phyloP scores from a whole-genome alignment of 2,329 filamentous ascomycete genomes.

The Aspergillus calidoustus region DNA sequence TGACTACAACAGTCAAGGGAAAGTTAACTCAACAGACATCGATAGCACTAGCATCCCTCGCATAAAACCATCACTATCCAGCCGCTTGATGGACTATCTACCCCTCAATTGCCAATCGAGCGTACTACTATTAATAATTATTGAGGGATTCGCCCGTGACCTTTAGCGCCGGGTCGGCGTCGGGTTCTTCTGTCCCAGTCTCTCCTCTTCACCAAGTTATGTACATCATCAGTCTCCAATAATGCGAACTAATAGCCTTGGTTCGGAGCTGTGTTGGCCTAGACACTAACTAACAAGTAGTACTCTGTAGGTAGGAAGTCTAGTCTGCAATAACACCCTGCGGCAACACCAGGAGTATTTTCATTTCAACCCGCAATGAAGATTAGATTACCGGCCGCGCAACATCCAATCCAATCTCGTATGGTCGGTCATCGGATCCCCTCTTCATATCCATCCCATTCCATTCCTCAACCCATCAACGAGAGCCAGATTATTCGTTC shows the following conservation, averaged over 20 bases:
- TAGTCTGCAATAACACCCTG: neutral
- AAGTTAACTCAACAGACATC: neutral
- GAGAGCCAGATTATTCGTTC: too few species aligned
- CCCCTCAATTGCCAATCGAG: neutral
- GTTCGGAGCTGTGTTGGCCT: neutral
- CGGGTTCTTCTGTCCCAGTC: neutral
- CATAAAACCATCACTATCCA: neutral
- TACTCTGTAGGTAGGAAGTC: too few species aligned
- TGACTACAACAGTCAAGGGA: neutral
- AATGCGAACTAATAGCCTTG: neutral
- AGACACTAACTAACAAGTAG: neutral
- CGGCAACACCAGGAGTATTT: neutral
- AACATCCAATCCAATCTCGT: neutral
- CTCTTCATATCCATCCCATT: neutral
- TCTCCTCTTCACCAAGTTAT: neutral
- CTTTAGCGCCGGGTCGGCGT: neutral
- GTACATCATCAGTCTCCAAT: neutral
- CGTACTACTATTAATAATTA: neutral
- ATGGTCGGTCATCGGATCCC: neutral
- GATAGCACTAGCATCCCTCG: neutral
- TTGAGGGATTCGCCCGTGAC: neutral
- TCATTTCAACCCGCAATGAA: neutral
- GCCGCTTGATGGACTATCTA: neutral
- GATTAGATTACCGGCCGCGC: neutral
- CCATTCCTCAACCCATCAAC: too few species aligned